Percentiles rank a stretch among this genome's conserved stretches.
Conservation (phyloP, 2,329 filamentous ascomycete genomes). For the Phyllosticta citrichinensis region DNA sequence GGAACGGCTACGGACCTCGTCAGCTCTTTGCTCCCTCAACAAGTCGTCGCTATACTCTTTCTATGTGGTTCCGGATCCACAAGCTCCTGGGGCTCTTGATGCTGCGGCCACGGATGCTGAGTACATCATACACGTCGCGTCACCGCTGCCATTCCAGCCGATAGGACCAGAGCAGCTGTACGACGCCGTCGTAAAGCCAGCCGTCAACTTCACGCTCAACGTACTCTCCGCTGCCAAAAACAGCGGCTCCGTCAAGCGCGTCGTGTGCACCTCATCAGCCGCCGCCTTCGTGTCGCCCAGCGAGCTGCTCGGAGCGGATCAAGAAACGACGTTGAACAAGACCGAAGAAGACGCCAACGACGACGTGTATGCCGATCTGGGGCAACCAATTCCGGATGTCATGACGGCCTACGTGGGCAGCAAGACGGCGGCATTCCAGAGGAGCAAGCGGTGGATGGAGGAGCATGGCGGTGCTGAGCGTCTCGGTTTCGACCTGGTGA, state of each 20-base stretch:
- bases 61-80: constrained; percentile 27
- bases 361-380: neutral
- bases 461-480: neutral
- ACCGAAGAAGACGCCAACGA: neutral
- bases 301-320: neutral
- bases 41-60: constrained; percentile 13
- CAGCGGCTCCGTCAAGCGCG: constrained; percentile 5
- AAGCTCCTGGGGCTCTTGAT: constrained; percentile 26
- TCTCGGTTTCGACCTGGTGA: neutral
- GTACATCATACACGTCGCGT: constrained; percentile 12
- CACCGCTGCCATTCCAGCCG: constrained; percentile 7
- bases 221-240: constrained; percentile 5
- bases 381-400: neutral
- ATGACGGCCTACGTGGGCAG: neutral
- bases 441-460: neutral
- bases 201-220: constrained; percentile 10
- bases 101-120: constrained; percentile 22
- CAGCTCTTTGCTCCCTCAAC: neutral
- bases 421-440: constrained; percentile 3
- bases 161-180: neutral
- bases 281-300: constrained; percentile 1
- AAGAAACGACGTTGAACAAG: neutral
- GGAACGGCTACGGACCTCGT: neutral
- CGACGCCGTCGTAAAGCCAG: constrained; percentile 3
- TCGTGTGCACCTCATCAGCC: constrained; percentile 10